Evolutionary conservation across 139 green algal genomes (phyloP).

Genomic region (Desmodesmus armatus): DNA sequence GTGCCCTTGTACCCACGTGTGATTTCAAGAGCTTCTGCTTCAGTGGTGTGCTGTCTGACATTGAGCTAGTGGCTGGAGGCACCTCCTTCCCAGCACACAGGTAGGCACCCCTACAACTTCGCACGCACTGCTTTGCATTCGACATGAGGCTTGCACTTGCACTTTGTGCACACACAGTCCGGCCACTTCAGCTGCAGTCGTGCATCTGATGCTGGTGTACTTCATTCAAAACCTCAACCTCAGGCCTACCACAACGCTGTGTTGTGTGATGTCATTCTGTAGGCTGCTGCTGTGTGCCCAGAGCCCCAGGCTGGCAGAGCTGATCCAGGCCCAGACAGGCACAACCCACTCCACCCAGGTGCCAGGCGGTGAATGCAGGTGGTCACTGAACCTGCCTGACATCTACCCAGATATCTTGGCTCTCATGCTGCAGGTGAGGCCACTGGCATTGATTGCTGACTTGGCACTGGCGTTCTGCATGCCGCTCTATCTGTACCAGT

Average conservation of each 20-base stretch:
- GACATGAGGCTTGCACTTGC: too few species aligned
- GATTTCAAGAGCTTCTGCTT: constrained; percentile 4
- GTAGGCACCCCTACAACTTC: too few species aligned
- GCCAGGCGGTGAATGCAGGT: neutral
- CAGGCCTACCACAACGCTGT: too few species aligned
- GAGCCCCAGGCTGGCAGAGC: neutral
- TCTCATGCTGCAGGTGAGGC: too few species aligned
- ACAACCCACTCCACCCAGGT: neutral
- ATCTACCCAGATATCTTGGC: constrained; percentile 31
- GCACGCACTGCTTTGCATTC: too few species aligned
- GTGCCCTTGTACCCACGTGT: neutral
- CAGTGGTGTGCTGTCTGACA: neutral
- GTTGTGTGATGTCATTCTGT: constrained; percentile 10
- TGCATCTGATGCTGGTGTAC: too few species aligned
- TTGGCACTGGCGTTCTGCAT: too few species aligned
- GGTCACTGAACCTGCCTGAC: constrained; percentile 26
- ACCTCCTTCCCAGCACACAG: neutral
- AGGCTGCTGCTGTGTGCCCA: constrained; percentile 31
- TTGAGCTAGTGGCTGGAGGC: neutral
- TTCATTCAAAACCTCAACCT: too few species aligned
- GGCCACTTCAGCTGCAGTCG: too few species aligned
- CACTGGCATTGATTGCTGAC: too few species aligned
- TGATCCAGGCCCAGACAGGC: neutral
- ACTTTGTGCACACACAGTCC: too few species aligned
- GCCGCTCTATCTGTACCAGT: too few species aligned